phyloP scores from a whole-genome alignment of 2,329 filamentous ascomycete genomes.

The Aspergillus fijiensis region DNA sequence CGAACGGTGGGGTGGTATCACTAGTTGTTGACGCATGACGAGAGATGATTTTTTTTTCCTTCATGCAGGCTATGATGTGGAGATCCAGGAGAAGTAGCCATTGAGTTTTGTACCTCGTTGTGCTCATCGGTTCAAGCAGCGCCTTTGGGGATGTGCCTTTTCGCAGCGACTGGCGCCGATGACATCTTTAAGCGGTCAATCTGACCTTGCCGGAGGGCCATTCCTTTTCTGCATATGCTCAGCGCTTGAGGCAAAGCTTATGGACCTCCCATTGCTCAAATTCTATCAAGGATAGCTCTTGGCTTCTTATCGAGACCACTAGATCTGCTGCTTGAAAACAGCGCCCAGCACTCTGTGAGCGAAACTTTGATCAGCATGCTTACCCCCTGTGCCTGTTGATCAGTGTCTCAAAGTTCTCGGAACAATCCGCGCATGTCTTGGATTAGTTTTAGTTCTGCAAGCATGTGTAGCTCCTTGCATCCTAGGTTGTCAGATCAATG shows the following conservation, averaged over 20 bases:
- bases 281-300: not conserved
- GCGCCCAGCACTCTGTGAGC: not conserved
- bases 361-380: not conserved
- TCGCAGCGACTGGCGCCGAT: not conserved
- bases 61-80: not conserved
- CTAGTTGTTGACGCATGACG: not conserved
- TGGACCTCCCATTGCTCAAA: too few species aligned
- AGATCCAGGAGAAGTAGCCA: not conserved
- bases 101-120: not conserved
- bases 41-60: not conserved
- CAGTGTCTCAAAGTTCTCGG: not conserved
- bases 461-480: not conserved
- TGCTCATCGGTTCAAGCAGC: not conserved
- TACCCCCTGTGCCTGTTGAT: not conserved
- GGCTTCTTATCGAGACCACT: not conserved
- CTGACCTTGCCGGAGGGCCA: not conserved
- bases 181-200: not conserved
- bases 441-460: not conserved
- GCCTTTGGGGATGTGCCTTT: not conserved
- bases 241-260: not conserved
- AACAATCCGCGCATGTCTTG: not conserved
- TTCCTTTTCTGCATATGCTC: not conserved
- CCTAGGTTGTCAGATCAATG: not conserved
- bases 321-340: not conserved
- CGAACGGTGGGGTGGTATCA: constrained; percentile 16